Percentiles rank a stretch among this genome's conserved stretches.
Evolutionary conservation across 768 basidiomycete genomes (phyloP).

Genomic region (Psilocybe subaeruginosa): DNA sequence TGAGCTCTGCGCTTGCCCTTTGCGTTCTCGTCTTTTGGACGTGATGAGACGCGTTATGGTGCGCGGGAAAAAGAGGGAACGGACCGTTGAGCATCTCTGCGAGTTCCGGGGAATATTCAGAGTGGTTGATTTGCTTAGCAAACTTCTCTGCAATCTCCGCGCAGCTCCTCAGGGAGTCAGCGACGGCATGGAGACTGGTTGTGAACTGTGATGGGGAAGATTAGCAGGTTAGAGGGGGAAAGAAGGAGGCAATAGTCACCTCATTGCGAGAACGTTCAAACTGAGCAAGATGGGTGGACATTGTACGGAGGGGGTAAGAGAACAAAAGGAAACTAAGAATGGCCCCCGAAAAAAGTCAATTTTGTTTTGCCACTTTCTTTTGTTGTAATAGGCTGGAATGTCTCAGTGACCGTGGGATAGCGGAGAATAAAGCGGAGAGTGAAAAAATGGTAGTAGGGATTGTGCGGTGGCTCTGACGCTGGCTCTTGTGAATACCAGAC

Average conservation of each 20-base stretch:
- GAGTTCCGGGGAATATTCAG: slow-evolving; percentile 29
- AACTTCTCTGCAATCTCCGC: slow-evolving; percentile 65
- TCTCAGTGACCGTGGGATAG: slow-evolving; percentile 43
- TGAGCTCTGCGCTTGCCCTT: slow-evolving; percentile 61
- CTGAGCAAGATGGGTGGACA: slow-evolving; percentile 23
- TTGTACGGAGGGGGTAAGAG: slow-evolving; percentile 11
- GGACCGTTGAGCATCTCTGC: slow-evolving; percentile 26
- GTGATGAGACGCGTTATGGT: slow-evolving; percentile 20
- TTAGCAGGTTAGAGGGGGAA: slow-evolving; percentile 12
- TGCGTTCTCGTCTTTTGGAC: slow-evolving; percentile 22
- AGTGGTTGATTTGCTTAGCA: slow-evolving; percentile 48
- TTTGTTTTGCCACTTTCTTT: slow-evolving; percentile 20
- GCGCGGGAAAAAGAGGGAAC: slow-evolving; percentile 17
- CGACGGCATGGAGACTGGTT: slow-evolving; percentile 54
- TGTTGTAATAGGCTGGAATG: slow-evolving; percentile 26
- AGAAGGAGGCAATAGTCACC: slow-evolving; percentile 25
- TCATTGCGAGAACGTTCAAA: slow-evolving; percentile 33
- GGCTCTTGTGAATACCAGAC: not conserved
- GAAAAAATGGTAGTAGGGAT: slow-evolving; percentile 15
- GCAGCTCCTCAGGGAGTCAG: slow-evolving; percentile 65
- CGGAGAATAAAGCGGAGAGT: slow-evolving; percentile 35
- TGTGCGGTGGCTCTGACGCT: not conserved
- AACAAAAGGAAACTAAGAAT: not conserved
- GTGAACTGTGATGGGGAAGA: slow-evolving; percentile 46
- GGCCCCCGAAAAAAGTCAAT: slow-evolving; percentile 13